Evolutionary conservation across 2,329 filamentous ascomycete species (phyloP), one percentile per base, ranked within the genome.

Genomic region (Fusarium sp.): DNA sequence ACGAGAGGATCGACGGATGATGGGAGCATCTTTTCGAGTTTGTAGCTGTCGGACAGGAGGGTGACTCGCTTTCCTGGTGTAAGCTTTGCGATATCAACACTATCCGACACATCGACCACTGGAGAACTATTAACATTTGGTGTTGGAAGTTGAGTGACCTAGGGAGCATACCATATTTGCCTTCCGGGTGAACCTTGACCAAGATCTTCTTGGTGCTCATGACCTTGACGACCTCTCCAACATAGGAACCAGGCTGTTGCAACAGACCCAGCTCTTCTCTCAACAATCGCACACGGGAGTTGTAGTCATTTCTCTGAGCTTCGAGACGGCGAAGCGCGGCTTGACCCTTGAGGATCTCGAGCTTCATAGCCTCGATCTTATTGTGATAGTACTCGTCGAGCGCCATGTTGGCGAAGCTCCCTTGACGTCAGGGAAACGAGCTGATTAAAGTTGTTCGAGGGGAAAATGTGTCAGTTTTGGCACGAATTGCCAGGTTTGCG

Each of bases 351-450:
- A 99, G 95, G 82, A 99, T 99, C 90, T 99, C 95, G 82, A 99
- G 94, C 92, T 98, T 98, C 93, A 98, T 97, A 82, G 93, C 91
- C 93, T 99, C 96, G 85, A 98, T 98, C 89, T 99, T 99, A 88
- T 98, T 98, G 86, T 96, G 93, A 84, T 97, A 99, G 87, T 98
- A 99, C 84, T 93, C 97, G 84, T 98, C 96, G 85, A 99, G 93
- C 89, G 95, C 95, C 96, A 99, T 99, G 82, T 81, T 91, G 89
- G 77, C 78, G 71, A 61, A 73, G 62, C 75, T 76, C 75, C 73
- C 75, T 75, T 73, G 63, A 53, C 53, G 69, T 71, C 49, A 56
- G 54, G 60, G 56, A 46, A 60, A 64, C 60, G 62, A 40, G 64
- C 33, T 52, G 23, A 33, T 38, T 35, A 38, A 50, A 37, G 52